Evolutionary conservation across 2,329 filamentous ascomycete species (phyloP).

Genomic region (Biscogniauxia sp.): DNA sequence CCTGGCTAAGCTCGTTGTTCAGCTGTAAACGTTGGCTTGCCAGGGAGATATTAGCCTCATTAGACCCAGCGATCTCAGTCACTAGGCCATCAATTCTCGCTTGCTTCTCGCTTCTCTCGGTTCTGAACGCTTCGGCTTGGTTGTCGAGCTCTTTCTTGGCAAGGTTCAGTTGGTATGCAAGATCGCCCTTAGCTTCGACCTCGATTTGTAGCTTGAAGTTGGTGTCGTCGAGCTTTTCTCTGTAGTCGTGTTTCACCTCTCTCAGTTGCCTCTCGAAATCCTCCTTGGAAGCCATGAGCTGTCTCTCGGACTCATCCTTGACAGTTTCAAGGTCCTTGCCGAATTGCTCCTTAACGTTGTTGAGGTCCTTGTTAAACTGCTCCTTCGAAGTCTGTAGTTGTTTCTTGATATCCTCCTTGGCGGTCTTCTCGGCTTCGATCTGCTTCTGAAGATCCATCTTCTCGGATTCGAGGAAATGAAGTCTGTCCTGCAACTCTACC

Average conservation of each 20-base stretch:
- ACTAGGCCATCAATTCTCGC: constrained; percentile 24
- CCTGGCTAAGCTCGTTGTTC: constrained; percentile 18
- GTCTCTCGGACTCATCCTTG: constrained; percentile 20
- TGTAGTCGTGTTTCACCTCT: constrained; percentile 22
- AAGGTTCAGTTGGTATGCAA: constrained; percentile 12
- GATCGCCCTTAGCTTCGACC: constrained; percentile 22
- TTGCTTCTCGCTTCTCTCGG: constrained; percentile 25
- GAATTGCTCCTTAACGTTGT: constrained; percentile 16
- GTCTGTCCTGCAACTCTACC: constrained; percentile 1
- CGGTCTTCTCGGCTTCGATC: constrained; percentile 6
- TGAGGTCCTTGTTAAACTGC: constrained; percentile 16
- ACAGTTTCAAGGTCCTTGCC: constrained; percentile 17
- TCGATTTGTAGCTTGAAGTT: constrained; percentile 1
- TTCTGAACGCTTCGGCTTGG: constrained; percentile 19
- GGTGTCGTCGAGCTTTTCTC: constrained; percentile 9
- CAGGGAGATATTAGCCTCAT: constrained; percentile 30
- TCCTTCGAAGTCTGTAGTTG: constrained; percentile 13
- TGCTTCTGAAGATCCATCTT: constrained; percentile 11
- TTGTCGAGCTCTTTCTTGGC: constrained; percentile 20
- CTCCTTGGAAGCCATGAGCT: constrained; percentile 20
- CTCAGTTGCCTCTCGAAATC: constrained; percentile 23
- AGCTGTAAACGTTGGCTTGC: constrained; percentile 24
- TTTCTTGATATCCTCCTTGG: constrained; percentile 16
- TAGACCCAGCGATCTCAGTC: constrained; percentile 27
- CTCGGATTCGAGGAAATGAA: constrained; percentile 1